Percentiles rank a stretch among this genome's conserved stretches.
Conservation (phyloP, 306 rosid genomes). For the Gastrolobium bilobum region DNA sequence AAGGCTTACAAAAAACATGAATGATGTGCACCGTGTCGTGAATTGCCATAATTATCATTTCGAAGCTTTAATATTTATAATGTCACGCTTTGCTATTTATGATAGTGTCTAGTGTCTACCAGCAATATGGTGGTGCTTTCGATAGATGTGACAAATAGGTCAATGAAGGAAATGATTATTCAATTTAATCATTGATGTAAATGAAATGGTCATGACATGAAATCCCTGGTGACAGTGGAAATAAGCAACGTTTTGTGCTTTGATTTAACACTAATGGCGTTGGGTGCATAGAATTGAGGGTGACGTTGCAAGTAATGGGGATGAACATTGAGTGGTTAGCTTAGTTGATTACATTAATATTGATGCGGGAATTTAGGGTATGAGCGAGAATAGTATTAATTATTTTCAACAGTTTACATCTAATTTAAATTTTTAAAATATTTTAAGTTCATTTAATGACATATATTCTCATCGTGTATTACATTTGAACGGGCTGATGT, state of each 20-base stretch:
- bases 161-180: conserved; percentile 42
- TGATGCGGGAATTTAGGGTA: no score
- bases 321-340: conserved; percentile 13
- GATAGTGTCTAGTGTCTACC: not conserved
- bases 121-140: not conserved
- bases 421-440: no score
- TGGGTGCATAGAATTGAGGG: conserved; percentile 1
- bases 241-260: conserved; percentile 35
- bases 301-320: not conserved
- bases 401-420: no score
- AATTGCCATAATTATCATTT: not conserved
- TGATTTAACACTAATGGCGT: conserved; percentile 39
- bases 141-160: conserved; percentile 34
- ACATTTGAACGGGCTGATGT: no score
- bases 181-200: conserved; percentile 18
- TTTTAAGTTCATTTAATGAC: no score
- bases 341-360: conserved; percentile 8
- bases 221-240: conserved; percentile 8
- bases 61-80: not conserved
- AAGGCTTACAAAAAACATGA: not conserved
- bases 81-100: not conserved
- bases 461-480: no score
- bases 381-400: no score
- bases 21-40: not conserved
- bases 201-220: not conserved